Percentiles rank a stretch among this genome's conserved stretches.
Conservation (phyloP, 768 basidiomycete genomes). For the Mycena belliarum region DNA sequence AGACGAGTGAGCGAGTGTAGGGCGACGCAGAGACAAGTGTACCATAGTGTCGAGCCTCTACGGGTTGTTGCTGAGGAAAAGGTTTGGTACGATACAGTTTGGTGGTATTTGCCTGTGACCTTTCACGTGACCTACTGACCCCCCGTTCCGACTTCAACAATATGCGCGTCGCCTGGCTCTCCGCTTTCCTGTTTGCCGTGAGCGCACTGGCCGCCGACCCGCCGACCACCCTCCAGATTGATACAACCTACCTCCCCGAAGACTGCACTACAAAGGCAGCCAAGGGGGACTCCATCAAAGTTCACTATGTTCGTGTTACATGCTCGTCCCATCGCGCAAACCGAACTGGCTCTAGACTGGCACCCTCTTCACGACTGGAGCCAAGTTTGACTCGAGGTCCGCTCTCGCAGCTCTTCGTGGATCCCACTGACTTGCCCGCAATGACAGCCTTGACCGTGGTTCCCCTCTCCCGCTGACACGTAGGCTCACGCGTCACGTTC, state of each 20-base stretch:
- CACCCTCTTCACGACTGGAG: constrained; percentile 70
- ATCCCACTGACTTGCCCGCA: neutral
- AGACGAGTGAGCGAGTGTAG: constrained; percentile 6
- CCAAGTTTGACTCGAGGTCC: constrained; percentile 91
- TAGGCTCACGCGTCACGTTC: constrained; percentile 35
- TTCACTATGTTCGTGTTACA: constrained; percentile 68
- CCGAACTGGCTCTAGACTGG: constrained; percentile 58
- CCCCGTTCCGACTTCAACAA: constrained; percentile 29
- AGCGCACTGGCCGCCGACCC: constrained; percentile 48
- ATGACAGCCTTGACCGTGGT: constrained; percentile 65
- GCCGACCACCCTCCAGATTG: constrained; percentile 60
- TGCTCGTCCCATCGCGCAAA: neutral
- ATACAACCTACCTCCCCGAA: constrained; percentile 60
- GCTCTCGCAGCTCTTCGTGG: neutral
- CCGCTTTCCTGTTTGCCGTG: constrained; percentile 47
- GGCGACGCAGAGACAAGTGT: constrained; percentile 27
- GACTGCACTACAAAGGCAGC: constrained; percentile 55
- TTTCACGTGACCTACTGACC: neutral
- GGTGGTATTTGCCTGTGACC: constrained; percentile 18
- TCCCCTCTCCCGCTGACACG: constrained; percentile 77
- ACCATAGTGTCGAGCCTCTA: constrained; percentile 48
- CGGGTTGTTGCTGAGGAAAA: constrained; percentile 30
- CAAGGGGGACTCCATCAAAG: constrained; percentile 64
- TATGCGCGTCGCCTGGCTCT: constrained; percentile 54
- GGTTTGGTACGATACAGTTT: constrained; percentile 42